Base-by-base conservation (phyloP, 148 eudicot genomes). In the Chenopodium quinoa region DNA sequence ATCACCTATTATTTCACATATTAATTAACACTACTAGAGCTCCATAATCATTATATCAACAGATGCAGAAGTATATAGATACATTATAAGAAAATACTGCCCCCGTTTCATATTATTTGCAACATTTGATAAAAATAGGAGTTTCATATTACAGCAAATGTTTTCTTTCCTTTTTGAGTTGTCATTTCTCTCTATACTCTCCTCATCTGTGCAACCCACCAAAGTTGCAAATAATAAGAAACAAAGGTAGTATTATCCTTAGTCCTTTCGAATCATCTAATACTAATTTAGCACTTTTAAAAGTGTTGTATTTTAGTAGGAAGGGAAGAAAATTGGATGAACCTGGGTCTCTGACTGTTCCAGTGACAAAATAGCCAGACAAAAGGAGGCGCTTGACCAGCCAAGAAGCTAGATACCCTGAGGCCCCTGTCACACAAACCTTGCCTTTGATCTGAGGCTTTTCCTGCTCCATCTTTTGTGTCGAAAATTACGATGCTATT, bases 371-470 rank as follows among this genome's bases (percentile, higher is more conserved):
- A 79, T 96, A 93, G 8, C 97, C 97, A 17, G 90, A 89, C 32
- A 73, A 79, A 27, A 96, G 94, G 68, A 96, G 91, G 22, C 92
- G 88, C 85, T 92, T 92, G 75, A 96, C 89, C 56, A 96, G 84
- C 95, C 98, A 96, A 72, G 99, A 96, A 74, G 98, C 99, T 37
- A 96, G 62, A 77, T 85, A 95, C 40, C 99, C 99, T 34, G 98
- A 88, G 37, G 97, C 99, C 68, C 99, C 99, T 0, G 98, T 96
- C 58, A 96, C 99, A 34, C 99, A 96, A 6, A 96, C 97, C 84
- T 86, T 90, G 62, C 92, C 94, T 85, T 87, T 87, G 73, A 58
- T 40, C 32, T 64, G 22, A 1, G 25, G 29, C 76, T 63, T 47
- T 71, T 71, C 1, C 58, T 52, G 77, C 44, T 87, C 85, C 89